Evolutionary conservation across 164 flowering plant genomes (phyloP).

Genomic region (Platanus orientalis): DNA sequence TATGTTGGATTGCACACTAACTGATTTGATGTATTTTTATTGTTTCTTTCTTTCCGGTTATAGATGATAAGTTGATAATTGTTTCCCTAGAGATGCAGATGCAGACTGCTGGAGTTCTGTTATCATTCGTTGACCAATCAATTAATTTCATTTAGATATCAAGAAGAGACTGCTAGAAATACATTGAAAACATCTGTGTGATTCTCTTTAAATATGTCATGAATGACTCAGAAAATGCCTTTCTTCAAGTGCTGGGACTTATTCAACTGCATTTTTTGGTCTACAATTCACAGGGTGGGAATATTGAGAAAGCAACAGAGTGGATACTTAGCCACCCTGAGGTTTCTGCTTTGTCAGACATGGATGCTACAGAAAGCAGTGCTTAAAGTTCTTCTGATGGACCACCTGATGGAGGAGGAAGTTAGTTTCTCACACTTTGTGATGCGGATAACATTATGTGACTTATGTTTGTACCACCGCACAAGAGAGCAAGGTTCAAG

Average conservation of each 20-base stretch:
- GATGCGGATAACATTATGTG: too few relatives aligned
- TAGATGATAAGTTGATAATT: constrained; percentile 75
- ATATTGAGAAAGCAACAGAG: constrained; percentile 91
- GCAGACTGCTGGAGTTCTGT: constrained; percentile 17
- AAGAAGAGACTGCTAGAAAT: constrained; percentile 67
- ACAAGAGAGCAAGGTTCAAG: too few relatives aligned
- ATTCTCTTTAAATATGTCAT: neutral
- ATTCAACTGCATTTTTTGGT: neutral
- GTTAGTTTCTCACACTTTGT: constrained; percentile 44
- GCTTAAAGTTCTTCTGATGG: constrained; percentile 31
- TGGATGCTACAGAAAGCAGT: constrained; percentile 58
- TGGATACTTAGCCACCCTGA: constrained; percentile 85
- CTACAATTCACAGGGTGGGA: constrained; percentile 61
- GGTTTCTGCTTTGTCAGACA: constrained; percentile 40
- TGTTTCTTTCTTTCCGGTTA: constrained; percentile 42
- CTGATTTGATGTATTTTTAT: neutral
- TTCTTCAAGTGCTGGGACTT: neutral
- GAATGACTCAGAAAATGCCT: neutral
- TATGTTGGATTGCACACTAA: neutral
- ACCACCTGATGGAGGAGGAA: constrained; percentile 91
- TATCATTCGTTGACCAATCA: constrained; percentile 56
- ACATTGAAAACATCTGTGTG: constrained; percentile 82
- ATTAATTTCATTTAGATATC: constrained; percentile 83
- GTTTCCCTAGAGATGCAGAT: constrained; percentile 39
- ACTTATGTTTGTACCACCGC: too few relatives aligned